Base-by-base conservation (phyloP, 352 stramenopile genomes). In the Phytopythium aichiense region DNA sequence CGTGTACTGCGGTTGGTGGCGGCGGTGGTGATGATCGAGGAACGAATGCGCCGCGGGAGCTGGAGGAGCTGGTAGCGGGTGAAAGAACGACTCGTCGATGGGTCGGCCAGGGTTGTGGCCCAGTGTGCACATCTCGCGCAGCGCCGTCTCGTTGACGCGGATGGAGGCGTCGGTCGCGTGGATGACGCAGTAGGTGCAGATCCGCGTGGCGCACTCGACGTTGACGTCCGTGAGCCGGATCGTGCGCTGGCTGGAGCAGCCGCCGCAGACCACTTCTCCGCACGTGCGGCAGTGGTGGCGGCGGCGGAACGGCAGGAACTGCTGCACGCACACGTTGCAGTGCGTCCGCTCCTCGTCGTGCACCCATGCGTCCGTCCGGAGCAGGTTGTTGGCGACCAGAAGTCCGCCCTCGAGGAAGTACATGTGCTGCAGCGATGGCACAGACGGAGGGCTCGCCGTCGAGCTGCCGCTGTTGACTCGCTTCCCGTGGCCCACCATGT, bases 161-260 rank as follows among this genome's bases (percentile, higher is more conserved):
- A 91, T 84, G 25, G 81, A 87, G 18, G 82, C 79, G 60, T 89
- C 76, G 9, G 80, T 88, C 35, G 84, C 84, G 28, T 78, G 81
- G 62, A 91, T 89, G 60, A 92, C 76, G 67, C 84, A 94, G 68
- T 91, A 90, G 37, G 84, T 88, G 62, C 84, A 92, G 31, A 94
- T 73, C 60, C 84, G 81, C 46, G 81, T 91, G 58, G 75, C 68
- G 61, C 80, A 90, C 64, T 92, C 79, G 42, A 90, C 79, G 55
- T 93, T 93, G 63, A 91, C 82, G 46, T 92, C 80, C 22, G 82
- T 88, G 31, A 92, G 70, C 43, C 83, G 78, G 53, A 93, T 82
- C 37, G 82, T 74, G 61, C 77, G 81, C 59, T 91, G 81, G 40
- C 77, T 84, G 28, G 84, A 91, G 71, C 84, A 94, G 9, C 77